Percentiles rank a stretch among this genome's conserved stretches.
Conservation (phyloP, 2,329 filamentous ascomycete species). For the Aspergillus melleus region DNA sequence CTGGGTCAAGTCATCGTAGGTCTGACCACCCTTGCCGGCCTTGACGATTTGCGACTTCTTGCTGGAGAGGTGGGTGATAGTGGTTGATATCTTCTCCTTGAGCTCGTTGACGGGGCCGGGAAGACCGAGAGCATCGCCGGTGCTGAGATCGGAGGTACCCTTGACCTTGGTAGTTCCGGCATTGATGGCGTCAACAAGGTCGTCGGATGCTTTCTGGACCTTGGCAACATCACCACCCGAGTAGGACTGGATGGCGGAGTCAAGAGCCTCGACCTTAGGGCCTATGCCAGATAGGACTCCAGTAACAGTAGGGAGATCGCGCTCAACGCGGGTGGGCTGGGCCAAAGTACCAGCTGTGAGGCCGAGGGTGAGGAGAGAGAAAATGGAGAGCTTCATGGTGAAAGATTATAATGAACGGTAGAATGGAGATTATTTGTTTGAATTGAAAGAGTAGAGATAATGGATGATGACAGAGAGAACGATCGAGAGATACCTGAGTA, state of each 20-base stretch:
- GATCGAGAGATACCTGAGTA: not conserved
- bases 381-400: not conserved
- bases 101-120: constrained; percentile 14
- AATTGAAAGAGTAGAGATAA: not conserved
- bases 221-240: constrained; percentile 9
- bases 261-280: constrained; percentile 13
- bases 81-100: constrained; percentile 6
- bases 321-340: constrained; percentile 9
- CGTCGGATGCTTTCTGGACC: constrained; percentile 9
- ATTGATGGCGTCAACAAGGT: constrained; percentile 14
- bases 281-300: constrained; percentile 13
- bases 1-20: constrained; percentile 7
- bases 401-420: not conserved
- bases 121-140: constrained; percentile 14
- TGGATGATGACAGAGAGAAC: not conserved
- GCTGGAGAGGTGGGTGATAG: constrained; percentile 6
- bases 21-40: constrained; percentile 11
- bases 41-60: constrained; percentile 9
- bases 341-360: constrained; percentile 12
- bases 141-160: constrained; percentile 2
- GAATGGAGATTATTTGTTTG: not conserved
- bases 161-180: constrained; percentile 11
- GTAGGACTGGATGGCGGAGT: constrained; percentile 9
- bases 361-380: not conserved
- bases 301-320: constrained; percentile 14